Evolutionary conservation across 306 rosid species (phyloP), one percentile per base, ranked within the genome.

Genomic region (Abrus precatorius): DNA sequence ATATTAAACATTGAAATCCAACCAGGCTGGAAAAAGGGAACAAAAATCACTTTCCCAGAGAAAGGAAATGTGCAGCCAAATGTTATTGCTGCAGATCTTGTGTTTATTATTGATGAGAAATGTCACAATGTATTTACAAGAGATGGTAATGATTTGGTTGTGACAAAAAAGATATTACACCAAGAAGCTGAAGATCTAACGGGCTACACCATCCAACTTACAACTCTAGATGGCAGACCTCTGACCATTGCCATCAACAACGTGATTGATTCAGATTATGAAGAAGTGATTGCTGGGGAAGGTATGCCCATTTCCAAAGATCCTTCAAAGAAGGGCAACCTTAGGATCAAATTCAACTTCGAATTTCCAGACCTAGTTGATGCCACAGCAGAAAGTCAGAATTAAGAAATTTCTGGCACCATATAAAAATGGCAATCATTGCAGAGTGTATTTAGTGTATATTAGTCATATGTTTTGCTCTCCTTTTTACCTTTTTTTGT

Each of bases 21-120:
- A 82, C 98, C 98, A 1, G 98, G 98, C 14, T 95, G 98, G 98
- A 92, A 95, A 76, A 95, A 92, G 80, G 98, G 98, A 59, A 95
- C 98, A 9, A 95, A 95, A 69, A 87, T 95, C 69, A 95, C 98
- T 2, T 95, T 92, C 86, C 94, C 90, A 0, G 97, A 91, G 87
- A 95, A 91, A 80, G 97, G 98, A 56, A 87, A 92, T 47, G 92
- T 91, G 84, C 92, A 86, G 20, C 95, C 87, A 61, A 86, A 90
- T 72, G 80, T 91, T 10, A 84, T 89, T 33, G 90, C 98, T 7
- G 91, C 97, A 2, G 97, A 95, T 84, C 86, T 95, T 10, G 88
- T 90, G 41, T 95, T 95, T 77, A 76, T 92, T 14, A 84, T 95
- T 38, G 97, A 92, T 48, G 98, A 95, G 89, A 95, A 95, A 74